phyloP scores from a whole-genome alignment of 352 stramenopile species.

The Phytophthora pistaciae region DNA sequence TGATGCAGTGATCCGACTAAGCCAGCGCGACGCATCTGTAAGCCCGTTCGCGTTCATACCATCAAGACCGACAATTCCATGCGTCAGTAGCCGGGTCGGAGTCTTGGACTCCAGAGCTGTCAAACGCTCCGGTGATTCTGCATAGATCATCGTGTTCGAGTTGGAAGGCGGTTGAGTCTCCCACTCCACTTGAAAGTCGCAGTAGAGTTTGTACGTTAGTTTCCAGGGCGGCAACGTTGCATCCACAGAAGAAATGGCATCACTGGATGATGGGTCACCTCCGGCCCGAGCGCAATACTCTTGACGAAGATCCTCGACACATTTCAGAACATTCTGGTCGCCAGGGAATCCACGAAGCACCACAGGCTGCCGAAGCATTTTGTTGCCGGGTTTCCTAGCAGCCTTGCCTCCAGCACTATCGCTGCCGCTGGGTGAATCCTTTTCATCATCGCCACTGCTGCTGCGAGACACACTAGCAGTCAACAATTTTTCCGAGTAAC shows the following conservation, averaged over 20 bases:
- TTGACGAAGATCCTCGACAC: slow-evolving; percentile 63
- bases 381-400: slow-evolving; percentile 12
- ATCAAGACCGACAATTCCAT: slow-evolving; percentile 34
- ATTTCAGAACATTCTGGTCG: slow-evolving; percentile 85
- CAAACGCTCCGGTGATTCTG: slow-evolving; percentile 23
- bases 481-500: slow-evolving; percentile 48
- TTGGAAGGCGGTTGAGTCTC: slow-evolving; percentile 18
- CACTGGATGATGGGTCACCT: slow-evolving; percentile 2
- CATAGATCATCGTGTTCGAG: not conserved
- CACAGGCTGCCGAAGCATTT: slow-evolving; percentile 27
- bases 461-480: slow-evolving; percentile 14
- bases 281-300: slow-evolving; percentile 16
- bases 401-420: not conserved
- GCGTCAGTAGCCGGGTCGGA: slow-evolving; percentile 19
- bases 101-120: slow-evolving; percentile 19
- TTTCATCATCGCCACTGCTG: slow-evolving; percentile 34
- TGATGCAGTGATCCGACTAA: slow-evolving; percentile 24
- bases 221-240: slow-evolving; percentile 72
- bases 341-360: slow-evolving; percentile 56
- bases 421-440: slow-evolving; percentile 1
- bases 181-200: slow-evolving; percentile 80
- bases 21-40: slow-evolving; percentile 31
- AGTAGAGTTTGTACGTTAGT: slow-evolving; percentile 74
- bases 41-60: slow-evolving; percentile 23
- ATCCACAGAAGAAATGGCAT: slow-evolving; percentile 15